These are phyloP conservation scores for Peronosclerospora sorghi DNA, from an alignment of 352 stramenopile genomes.

Conservation along the genomic window DNA sequence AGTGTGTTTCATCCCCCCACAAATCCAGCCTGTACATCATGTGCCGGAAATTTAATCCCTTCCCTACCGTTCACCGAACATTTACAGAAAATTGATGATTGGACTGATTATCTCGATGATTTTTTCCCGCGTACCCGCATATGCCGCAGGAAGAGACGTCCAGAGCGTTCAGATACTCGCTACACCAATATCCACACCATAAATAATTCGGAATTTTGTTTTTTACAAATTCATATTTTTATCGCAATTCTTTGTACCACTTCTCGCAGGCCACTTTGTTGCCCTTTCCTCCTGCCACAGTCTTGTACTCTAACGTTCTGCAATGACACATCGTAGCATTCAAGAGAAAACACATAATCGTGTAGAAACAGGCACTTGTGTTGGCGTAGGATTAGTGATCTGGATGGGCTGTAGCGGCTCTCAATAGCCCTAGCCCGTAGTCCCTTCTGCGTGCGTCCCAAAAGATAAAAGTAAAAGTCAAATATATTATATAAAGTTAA, in stretches of 20 bases:
- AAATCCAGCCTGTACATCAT: constrained; percentile 70
- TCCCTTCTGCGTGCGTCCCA: too few relatives aligned
- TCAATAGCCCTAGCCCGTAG: too few relatives aligned
- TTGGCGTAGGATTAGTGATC: too few relatives aligned
- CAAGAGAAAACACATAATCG: neutral
- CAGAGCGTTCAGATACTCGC: constrained; percentile 57
- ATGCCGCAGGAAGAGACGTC: constrained; percentile 49
- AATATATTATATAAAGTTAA: too few relatives aligned
- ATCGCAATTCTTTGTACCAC: constrained; percentile 23
- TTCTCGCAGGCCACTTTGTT: constrained; percentile 41
- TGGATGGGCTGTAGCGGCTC: too few relatives aligned
- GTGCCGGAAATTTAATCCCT: constrained; percentile 48
- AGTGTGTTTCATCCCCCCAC: constrained; percentile 16
- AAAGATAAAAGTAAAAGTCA: too few relatives aligned
- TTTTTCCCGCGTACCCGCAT: constrained; percentile 37
- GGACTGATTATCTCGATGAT: neutral
- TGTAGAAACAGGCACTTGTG: too few relatives aligned
- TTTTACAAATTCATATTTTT: neutral
- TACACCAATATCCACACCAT: constrained; percentile 8
- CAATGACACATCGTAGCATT: neutral
- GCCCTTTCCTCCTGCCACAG: constrained; percentile 41
- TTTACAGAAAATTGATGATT: neutral
- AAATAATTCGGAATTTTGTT: neutral
- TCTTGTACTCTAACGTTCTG: constrained; percentile 37
- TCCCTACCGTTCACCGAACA: constrained; percentile 15